These are phyloP conservation scores for Botrytis elliptica DNA, from an alignment of 2,329 filamentous ascomycete genomes.

Conservation along the genomic window DNA sequence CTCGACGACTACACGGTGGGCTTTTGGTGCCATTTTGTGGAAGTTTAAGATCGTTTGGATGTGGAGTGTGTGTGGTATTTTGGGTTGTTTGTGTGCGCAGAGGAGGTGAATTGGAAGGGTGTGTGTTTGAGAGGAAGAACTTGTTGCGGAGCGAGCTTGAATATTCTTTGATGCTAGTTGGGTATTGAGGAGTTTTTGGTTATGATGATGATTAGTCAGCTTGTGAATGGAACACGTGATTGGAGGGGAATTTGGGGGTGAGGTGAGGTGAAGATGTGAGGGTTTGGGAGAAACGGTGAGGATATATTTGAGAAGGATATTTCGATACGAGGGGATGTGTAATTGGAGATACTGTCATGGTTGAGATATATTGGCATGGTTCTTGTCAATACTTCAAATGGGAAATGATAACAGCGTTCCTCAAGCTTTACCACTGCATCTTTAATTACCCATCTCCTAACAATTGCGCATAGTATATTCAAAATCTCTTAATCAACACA, in stretches of 20 bases:
- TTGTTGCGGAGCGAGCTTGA: not conserved
- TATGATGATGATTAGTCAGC: constrained; percentile 16
- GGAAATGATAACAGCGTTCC: not conserved
- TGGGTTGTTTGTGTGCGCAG: no score
- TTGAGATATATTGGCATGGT: not conserved
- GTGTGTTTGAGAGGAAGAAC: not conserved
- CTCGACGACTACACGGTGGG: constrained; percentile 46
- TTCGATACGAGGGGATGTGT: not conserved
- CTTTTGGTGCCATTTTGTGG: constrained; percentile 61
- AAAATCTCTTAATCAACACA: not conserved
- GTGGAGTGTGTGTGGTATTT: no score
- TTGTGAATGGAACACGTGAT: not conserved
- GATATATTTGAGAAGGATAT: not conserved
- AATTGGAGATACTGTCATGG: not conserved
- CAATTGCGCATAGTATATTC: not conserved
- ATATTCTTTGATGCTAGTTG: not conserved
- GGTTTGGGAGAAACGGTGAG: not conserved
- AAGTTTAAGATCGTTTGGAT: not conserved
- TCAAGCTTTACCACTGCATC: no score
- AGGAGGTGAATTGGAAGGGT: not conserved
- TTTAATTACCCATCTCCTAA: not conserved
- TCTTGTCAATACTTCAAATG: no score
- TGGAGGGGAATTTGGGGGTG: not conserved
- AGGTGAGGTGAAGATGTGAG: not conserved
- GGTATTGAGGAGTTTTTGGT: constrained; percentile 11